These are phyloP conservation scores for Pontederia crassipes DNA, from an alignment of 176 grass and related monocot species.

Conservation along the genomic window DNA sequence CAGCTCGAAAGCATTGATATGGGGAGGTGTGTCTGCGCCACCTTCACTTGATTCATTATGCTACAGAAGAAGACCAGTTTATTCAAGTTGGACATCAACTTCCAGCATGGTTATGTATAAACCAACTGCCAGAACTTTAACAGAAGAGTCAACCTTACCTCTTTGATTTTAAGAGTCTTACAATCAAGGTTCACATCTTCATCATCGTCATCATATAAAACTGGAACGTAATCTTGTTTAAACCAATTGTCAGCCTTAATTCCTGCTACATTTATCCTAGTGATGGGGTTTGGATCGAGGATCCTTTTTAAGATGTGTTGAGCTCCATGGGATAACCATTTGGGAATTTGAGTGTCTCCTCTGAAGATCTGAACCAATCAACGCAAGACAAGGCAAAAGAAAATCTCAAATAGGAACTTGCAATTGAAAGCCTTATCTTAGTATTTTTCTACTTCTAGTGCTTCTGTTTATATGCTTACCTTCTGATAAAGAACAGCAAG, in stretches of 20 bases:
- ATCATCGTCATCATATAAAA: slow-evolving; percentile 47
- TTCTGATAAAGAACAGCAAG: slow-evolving; percentile 39
- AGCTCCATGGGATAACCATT: slow-evolving; percentile 64
- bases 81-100: too few relatives aligned
- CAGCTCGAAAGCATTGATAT: slow-evolving; percentile 94
- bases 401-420: not conserved
- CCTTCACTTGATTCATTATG: slow-evolving; percentile 32
- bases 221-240: slow-evolving; percentile 57
- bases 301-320: slow-evolving; percentile 66
- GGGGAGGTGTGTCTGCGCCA: slow-evolving; percentile 29
- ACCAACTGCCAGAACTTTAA: not conserved
- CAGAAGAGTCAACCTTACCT: slow-evolving; percentile 24
- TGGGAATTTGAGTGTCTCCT: slow-evolving; percentile 67
- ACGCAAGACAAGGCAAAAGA: slow-evolving; percentile 5
- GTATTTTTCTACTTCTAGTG: slow-evolving; percentile 1
- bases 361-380: slow-evolving; percentile 46
- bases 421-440: not conserved
- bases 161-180: slow-evolving; percentile 24
- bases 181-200: slow-evolving; percentile 21
- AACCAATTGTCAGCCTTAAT: slow-evolving; percentile 82
- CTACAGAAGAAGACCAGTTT: slow-evolving; percentile 24
- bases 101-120: too few relatives aligned
- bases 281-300: slow-evolving; percentile 63
- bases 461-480: slow-evolving; percentile 9
- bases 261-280: slow-evolving; percentile 52